Percentiles rank a stretch among this genome's conserved stretches.
Evolutionary conservation across 257 asterid species (phyloP).

Genomic region (Fraxinus anomala): DNA sequence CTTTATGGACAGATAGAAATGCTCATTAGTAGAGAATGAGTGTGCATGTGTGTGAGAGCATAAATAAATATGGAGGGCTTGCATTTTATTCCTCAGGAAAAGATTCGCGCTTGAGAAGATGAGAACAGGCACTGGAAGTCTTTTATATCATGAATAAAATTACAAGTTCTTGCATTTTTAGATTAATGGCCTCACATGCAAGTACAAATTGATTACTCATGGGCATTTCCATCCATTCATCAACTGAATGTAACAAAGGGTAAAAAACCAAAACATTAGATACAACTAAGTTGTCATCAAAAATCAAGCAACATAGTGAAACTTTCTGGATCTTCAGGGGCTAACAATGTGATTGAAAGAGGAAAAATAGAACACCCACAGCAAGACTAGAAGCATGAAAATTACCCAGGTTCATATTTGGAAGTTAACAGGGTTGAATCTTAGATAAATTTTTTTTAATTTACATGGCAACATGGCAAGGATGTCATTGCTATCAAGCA

Average conservation of each 20-base stretch:
- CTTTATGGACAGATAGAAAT: not conserved
- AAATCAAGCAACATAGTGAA: not conserved
- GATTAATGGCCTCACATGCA: not conserved
- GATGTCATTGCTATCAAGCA: not conserved
- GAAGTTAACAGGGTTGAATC: not conserved
- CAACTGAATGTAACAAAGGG: not conserved
- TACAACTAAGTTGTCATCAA: not conserved
- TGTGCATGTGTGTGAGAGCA: not conserved
- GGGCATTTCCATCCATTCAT: not conserved
- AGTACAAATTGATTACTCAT: not conserved
- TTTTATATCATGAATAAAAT: not conserved
- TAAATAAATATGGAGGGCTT: not conserved
- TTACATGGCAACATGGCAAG: not conserved
- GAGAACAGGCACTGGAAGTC: not conserved
- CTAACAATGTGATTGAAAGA: not conserved
- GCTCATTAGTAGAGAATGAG: not conserved
- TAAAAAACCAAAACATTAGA: not conserved
- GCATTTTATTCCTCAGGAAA: not conserved
- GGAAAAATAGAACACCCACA: not conserved
- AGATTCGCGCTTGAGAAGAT: not conserved
- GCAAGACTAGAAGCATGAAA: not conserved
- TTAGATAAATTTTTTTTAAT: not conserved
- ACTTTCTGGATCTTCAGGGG: not conserved
- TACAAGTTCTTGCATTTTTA: not conserved
- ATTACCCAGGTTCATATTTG: not conserved